Percentiles rank a stretch among this genome's conserved stretches.
Evolutionary conservation across 225 moss, liverwort and hornwort species (phyloP).

Genomic region (Polytrichum commune): DNA sequence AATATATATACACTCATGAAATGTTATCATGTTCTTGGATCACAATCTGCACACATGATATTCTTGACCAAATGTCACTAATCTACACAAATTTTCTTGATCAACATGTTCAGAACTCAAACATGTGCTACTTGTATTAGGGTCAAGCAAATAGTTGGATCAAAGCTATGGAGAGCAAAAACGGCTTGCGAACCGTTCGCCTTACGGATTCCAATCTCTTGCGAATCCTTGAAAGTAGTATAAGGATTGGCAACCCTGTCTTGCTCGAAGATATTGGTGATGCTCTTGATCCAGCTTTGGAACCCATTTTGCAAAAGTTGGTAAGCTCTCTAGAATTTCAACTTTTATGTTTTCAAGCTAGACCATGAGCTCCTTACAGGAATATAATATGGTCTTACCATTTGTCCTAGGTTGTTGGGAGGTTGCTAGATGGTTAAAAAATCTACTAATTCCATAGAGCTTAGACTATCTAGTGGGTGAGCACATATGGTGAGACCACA

Average conservation of each 20-base stretch:
- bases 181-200: constrained; percentile 66
- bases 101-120: neutral
- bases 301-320: constrained; percentile 85
- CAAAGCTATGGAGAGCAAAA: constrained; percentile 95
- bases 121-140: constrained; percentile 4
- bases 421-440: no score
- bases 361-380: no score
- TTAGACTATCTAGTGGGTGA: no score
- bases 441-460: no score
- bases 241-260: constrained; percentile 82
- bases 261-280: constrained; percentile 87
- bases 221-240: constrained; percentile 79
- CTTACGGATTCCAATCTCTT: constrained; percentile 67
- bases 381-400: no score
- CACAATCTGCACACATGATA: no score
- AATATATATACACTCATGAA: no score
- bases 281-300: constrained; percentile 78
- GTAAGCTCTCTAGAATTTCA: constrained; percentile 9
- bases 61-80: no score
- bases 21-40: no score
- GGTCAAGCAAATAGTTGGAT: constrained; percentile 92
- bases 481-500: no score
- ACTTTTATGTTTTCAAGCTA: no score
- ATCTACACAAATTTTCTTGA: neutral
- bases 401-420: no score